Base-by-base conservation (phyloP, 768 basidiomycete species). In the Agrocybe chaxingu region DNA sequence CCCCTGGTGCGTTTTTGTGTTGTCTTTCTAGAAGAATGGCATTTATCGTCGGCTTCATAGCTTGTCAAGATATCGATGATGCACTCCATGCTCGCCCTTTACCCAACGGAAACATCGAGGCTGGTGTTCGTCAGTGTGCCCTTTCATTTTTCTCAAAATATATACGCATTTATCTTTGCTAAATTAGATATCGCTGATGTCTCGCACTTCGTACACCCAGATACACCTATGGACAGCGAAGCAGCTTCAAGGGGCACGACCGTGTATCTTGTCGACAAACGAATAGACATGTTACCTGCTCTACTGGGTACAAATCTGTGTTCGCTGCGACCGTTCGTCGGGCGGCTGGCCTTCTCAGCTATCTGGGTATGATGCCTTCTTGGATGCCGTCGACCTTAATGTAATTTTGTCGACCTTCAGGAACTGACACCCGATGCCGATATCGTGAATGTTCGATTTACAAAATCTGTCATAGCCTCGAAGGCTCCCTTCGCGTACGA, bases 51-150 rank as follows among this genome's bases (percentile, higher is more conserved):
- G n/a, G n/a, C n/a, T n/a, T n/a, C n/a, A n/a, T 51, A 95, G 94
- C 83, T 41, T 98, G 97, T 70, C 92, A 96, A 61, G 97, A 99
- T 70, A 99, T 99, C 12, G 97, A 99, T 60, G 97, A 99, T 66
- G 97, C 97, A 0, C 71, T 99, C 10, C 97, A 99, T 66, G 97
- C 96, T 10, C 78, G 87, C 38, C 76, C 68, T 29, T 70, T 99
- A 13, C 85, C 92, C 0, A 96, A 95, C 60, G 96, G 96, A 2
- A 92, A 95, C 66, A 88, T 98, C 51, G 92, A 99, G 64, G 93
- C 94, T 32, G 97, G 97, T 47, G 97, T 99, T 58, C 96, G 96
- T 98, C 61, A 77, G 95, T 89, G 43, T 13, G n/a, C 40, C 2
- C 39, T 34, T 8, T 37, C 35, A 40, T 44, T 36, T 47, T 43